Evolutionary conservation across 164 flowering plant species (phyloP).

Genomic region (Chimonanthus salicifolius): DNA sequence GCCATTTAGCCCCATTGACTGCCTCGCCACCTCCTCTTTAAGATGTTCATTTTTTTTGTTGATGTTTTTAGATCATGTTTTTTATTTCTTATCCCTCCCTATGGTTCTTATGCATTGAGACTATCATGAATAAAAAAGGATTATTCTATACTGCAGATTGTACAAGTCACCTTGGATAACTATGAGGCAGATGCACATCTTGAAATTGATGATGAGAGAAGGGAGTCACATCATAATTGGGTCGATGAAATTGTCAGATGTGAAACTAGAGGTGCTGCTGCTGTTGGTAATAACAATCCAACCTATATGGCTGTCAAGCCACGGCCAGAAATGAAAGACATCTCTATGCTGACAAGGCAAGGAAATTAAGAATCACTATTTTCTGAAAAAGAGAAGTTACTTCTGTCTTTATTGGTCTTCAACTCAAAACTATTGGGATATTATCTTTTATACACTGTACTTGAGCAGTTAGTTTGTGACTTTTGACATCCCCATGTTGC

Average conservation of each 20-base stretch:
- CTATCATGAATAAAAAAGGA: background rate
- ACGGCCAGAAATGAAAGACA: constrained; percentile 67
- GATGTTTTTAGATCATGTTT: background rate
- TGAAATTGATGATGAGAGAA: constrained; percentile 41
- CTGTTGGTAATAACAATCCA: constrained; percentile 39
- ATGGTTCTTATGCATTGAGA: background rate
- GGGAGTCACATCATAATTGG: constrained; percentile 78
- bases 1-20: too few relatives aligned
- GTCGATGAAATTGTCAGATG: constrained; percentile 83
- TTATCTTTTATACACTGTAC: too few relatives aligned
- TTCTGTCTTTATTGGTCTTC: background rate
- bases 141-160: constrained; percentile 49
- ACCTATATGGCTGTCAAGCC: constrained; percentile 39
- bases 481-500: too few relatives aligned
- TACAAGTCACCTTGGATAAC: constrained; percentile 68
- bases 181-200: constrained; percentile 34
- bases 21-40: too few relatives aligned
- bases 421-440: too few relatives aligned
- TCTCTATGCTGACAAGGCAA: constrained; percentile 71
- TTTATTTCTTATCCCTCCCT: background rate
- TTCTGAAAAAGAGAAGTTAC: background rate
- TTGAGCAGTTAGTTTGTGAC: too few relatives aligned
- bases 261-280: constrained; percentile 57
- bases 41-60: too few relatives aligned
- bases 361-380: background rate